Evolutionary conservation across 345 rosid genomes (phyloP), one percentile per base, ranked within the genome.

Genomic region (Triadica sebifera): DNA sequence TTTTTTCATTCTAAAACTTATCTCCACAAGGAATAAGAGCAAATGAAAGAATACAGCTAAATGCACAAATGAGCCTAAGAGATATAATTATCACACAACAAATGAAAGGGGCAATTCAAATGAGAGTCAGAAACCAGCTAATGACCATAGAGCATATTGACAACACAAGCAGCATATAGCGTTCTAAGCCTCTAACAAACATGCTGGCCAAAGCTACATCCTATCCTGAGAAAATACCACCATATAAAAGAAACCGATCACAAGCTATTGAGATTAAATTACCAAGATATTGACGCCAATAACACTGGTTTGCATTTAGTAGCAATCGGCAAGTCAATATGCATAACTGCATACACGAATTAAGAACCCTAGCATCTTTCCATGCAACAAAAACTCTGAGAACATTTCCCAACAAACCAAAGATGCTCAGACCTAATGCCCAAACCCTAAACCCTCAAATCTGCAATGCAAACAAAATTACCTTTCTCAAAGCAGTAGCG

Each of bases 401-500:
- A 62, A 16, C 8, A 37, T 6, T 7, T 0, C 66, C 46, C n/a
- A 19, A 19, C 8, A 46, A 65, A 20, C 8, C 22, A 45, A 58
- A 50, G 19, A 39, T 16, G 13, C 60, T 24, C 34, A 46, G 47
- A 66, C 0, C 55, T 15, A 1, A 29, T 29, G 34, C 34, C 34
- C 34, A 13, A 46, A 60, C 12, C 57, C 53, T 45, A 25, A 50
- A 71, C 3, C 55, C 38, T 22, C 6, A 46, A 59, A 45, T 25
- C 65, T 43, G 12, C 13, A 4, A 71, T 46, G 49, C 57, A 47
- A 58, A 0, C 19, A 51, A 68, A 58, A 6, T 51, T 62, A 95
- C 99, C 97, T 95, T 95, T 70, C 98, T 86, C 87, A 93, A 85
- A 72, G 99, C 97, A 67, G 99, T 85, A 15, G 98, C 98, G 12